Evolutionary conservation across 352 stramenopile genomes (phyloP).

Genomic region (Globisporangium cederbergense): DNA sequence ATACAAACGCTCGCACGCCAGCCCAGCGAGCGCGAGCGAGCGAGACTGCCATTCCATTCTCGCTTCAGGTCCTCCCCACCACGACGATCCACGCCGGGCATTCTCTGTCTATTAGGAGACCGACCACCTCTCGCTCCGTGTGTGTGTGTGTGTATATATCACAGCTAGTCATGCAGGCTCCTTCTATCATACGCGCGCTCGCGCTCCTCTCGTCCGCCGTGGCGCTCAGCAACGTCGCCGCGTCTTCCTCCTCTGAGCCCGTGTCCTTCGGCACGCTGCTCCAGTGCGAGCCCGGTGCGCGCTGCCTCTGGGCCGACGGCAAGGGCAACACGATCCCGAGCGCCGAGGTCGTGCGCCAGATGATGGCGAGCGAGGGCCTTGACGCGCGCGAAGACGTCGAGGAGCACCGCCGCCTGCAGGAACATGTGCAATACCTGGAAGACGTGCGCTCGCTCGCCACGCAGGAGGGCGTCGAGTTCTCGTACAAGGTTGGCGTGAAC

Average conservation of each 20-base stretch:
- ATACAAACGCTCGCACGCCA: neutral
- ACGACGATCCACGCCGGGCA: neutral
- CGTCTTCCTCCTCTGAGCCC: neutral
- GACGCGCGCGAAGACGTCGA: conserved; percentile 24
- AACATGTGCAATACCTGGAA: conserved; percentile 65
- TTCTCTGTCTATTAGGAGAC: conserved; percentile 6
- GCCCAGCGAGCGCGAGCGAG: neutral
- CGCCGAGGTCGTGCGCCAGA: conserved; percentile 54
- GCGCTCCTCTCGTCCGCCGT: conserved; percentile 11
- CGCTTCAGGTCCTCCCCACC: neutral
- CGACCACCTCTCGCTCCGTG: neutral
- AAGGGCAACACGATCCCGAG: conserved; percentile 30
- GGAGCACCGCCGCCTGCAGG: conserved; percentile 47
- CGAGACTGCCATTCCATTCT: neutral
- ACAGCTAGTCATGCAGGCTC: neutral
- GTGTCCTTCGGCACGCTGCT: conserved; percentile 60
- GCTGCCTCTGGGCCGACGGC: conserved; percentile 57
- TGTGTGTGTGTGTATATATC: neutral
- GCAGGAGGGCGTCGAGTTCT: conserved; percentile 36
- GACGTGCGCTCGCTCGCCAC: conserved; percentile 52
- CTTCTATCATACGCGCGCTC: conserved; percentile 11
- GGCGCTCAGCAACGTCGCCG: conserved; percentile 8
- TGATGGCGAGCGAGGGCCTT: conserved; percentile 46
- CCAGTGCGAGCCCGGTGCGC: conserved; percentile 25
- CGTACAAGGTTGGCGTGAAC: conserved; percentile 69